These are phyloP conservation scores for Inga laurina DNA, from an alignment of 306 rosid species.

Conservation along the genomic window DNA sequence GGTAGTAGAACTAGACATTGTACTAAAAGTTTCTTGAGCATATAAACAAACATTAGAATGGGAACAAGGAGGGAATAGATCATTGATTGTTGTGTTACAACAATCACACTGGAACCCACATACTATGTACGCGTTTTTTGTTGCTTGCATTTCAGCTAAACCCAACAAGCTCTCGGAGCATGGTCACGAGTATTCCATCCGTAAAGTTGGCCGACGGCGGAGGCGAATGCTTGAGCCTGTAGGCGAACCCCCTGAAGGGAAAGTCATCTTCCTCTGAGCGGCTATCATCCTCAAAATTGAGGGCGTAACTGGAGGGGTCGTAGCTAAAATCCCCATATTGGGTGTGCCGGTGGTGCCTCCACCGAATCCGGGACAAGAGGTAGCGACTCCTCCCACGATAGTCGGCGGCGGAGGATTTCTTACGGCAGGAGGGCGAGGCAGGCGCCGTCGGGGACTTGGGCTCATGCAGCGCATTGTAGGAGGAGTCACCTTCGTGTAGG, in stretches of 20 bases:
- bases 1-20: too few relatives aligned
- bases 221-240: constrained; percentile 26
- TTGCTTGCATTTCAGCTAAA: background rate
- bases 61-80: background rate
- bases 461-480: background rate
- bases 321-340: constrained; percentile 48
- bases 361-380: background rate
- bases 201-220: background rate
- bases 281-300: constrained; percentile 43
- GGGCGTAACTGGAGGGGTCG: constrained; percentile 47
- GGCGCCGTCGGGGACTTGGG: constrained; percentile 5
- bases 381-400: constrained; percentile 21
- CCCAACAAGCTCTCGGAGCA: constrained; percentile 15
- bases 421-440: constrained; percentile 28
- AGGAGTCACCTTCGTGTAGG: constrained; percentile 7
- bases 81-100: background rate
- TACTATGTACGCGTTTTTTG: background rate
- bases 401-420: background rate
- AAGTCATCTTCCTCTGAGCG: background rate
- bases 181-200: background rate
- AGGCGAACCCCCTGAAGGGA: constrained; percentile 26
- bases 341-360: constrained; percentile 5
- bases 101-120: background rate
- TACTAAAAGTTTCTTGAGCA: background rate
- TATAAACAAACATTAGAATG: background rate